These are phyloP conservation scores for Xylaria arbuscula DNA, from an alignment of 2,329 filamentous ascomycete species.

Conservation along the genomic window DNA sequence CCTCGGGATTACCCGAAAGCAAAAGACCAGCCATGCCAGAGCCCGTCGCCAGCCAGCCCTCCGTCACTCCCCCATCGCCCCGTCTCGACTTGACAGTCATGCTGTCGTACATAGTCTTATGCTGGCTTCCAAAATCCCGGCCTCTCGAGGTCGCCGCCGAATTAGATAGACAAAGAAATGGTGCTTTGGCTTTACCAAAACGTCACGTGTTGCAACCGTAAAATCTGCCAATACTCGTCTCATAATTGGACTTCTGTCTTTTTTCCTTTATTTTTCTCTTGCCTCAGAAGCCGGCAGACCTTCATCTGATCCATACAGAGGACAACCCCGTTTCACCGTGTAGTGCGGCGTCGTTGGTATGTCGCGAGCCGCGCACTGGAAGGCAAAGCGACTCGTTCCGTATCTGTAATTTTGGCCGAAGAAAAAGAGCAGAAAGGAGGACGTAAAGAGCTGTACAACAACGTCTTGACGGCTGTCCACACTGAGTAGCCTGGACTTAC, in stretches of 20 bases:
- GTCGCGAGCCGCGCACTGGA: constrained; percentile 4
- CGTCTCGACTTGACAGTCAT: constrained; percentile 39
- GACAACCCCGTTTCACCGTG: constrained; percentile 27
- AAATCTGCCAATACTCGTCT: constrained; percentile 13
- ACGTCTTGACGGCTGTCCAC: constrained; percentile 8
- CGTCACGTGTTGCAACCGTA: constrained; percentile 31
- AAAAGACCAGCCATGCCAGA: constrained; percentile 36
- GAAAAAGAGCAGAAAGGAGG: constrained; percentile 12
- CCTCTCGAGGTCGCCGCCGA: constrained; percentile 37
- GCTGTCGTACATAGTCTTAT: constrained; percentile 48
- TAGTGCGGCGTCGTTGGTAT: constrained; percentile 1
- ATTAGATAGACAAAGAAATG: constrained; percentile 46
- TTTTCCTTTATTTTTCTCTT: background rate
- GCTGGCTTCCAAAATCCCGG: constrained; percentile 46
- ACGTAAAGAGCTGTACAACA: constrained; percentile 18
- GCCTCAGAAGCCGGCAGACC: constrained; percentile 4
- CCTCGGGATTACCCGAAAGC: constrained; percentile 18
- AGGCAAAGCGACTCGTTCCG: constrained; percentile 12
- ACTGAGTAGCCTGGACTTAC: constrained; percentile 24
- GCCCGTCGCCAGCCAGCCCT: constrained; percentile 38
- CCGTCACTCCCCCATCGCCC: constrained; percentile 31
- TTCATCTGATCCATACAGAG: constrained; percentile 2
- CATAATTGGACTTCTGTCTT: constrained; percentile 6
- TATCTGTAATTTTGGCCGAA: constrained; percentile 6
- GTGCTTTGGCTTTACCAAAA: constrained; percentile 36